Evolutionary conservation across 257 asterid species (phyloP), one percentile per base, ranked within the genome.

Genomic region (Solanum boliviense): DNA sequence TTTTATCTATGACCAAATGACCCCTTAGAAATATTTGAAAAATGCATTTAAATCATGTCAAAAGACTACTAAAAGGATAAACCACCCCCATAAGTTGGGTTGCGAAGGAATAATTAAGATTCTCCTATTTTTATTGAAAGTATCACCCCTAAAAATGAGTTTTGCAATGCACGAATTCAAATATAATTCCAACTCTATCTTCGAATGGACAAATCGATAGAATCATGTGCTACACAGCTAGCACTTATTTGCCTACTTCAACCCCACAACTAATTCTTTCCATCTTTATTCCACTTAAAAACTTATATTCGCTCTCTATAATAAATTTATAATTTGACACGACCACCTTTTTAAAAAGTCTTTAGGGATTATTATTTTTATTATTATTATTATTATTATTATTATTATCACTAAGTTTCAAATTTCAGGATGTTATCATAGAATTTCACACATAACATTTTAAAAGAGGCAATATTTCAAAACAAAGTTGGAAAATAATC

Each of bases 91-190:
- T 65, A 5, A 23, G 27, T 9, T 23, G 3, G 11, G 3, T 58
- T 58, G 12, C 4, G 2, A 9, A 10, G 2, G 1, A 0, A 5
- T 11, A n/a, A 65, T 65, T 65, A 1, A 65, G 6, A 65, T 11
- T 25, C 1, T 25, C 0, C 1, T 5, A 65, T 11, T 25, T 65
- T 65, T 13, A 27, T 67, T 12, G 0, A 25, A 20, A 65, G 1
- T 2, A 1, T 4, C 2, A 4, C 3, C 1, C 3, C 4, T 10
- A 25, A 4, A 67, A 25, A 23, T 23, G 0, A 62, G 1, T 2
- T 9, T 9, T 0, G 0, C 3, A 4, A 58, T 0, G 12, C 3
- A 1, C 11, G 0, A 23, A 9, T 23, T 67, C 2, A 25, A 67
- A 67, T 67, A 60, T 23, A 21, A 21, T 23, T 3, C 13, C 13